Evolutionary conservation across 208 protist species (phyloP), one percentile per base, ranked within the genome.

Genomic region (Wallacemonas sp.): DNA sequence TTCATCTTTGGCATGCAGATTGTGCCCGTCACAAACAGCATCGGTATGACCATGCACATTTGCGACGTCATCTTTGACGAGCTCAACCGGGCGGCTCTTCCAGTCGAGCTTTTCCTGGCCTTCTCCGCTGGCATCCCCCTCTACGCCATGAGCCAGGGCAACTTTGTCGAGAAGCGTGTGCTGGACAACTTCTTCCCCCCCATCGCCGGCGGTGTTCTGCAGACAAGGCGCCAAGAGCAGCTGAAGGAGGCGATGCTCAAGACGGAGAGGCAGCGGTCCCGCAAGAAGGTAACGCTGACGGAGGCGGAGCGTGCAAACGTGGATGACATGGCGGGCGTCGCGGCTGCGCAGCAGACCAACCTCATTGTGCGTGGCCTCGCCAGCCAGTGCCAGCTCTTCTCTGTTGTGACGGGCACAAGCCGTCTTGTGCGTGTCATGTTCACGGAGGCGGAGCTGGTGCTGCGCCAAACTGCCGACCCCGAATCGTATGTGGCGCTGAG

Each of bases 161-260:
- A 93, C 65, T 95, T 76, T 74, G 77, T 95, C 39, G 89, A 95
- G 62, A 95, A 95, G 75, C 89, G 86, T 9, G 89, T 92, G 70
- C 70, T 95, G 34, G 86, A 95, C 59, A 77, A 85, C 63, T 95
- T 93, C 72, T 91, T 95, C 63, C 78, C 86, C 1, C 89, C 89
- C 11, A 56, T 95, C 30, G 86, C 77, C 0, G 79, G 81, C 9
- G 86, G 89, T 27, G 72, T 89, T 39, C 73, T 91, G 21, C 62
- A 28, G 51, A 59, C 62, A 65, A 78, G 75, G 49, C 61, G 85
- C 8, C 65, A 62, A 11, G 77, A 73, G 63, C 79, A 84, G 34
- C n/a, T 45, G 30, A 66, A 44, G 41, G 24, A 34, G 28, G 31
- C 51, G 9, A 58, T 58, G 51, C 8, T 58, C 31, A 1, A 8